Evolutionary conservation across 345 rosid genomes (phyloP).

Genomic region (Schrenkiella parvula): DNA sequence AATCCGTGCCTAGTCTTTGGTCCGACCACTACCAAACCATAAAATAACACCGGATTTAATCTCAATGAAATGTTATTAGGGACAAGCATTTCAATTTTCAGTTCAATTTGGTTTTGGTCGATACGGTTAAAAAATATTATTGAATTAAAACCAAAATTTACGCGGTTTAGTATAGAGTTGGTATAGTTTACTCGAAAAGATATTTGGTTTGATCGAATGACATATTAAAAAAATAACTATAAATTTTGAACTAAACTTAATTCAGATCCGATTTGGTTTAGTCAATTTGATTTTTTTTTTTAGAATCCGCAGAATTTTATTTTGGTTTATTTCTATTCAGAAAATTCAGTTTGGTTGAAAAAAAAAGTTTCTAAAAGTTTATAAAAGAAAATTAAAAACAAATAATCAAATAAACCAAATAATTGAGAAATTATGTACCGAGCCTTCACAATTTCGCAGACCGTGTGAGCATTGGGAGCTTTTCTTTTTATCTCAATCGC

Average conservation of each 20-base stretch:
- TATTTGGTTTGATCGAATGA: too few species aligned
- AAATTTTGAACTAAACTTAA: not conserved
- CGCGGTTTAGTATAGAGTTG: too few species aligned
- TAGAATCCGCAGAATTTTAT: not conserved
- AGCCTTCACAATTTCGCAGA: conserved; percentile 91
- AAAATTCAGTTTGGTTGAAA: not conserved
- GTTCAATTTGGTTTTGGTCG: too few species aligned
- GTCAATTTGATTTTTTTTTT: not conserved
- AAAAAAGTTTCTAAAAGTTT: not conserved
- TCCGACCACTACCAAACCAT: not conserved
- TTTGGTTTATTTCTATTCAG: not conserved
- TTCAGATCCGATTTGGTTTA: not conserved
- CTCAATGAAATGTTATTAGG: too few species aligned
- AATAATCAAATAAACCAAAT: not conserved
- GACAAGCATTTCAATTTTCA: too few species aligned
- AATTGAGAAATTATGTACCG: conserved; percentile 42
- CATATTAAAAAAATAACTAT: too few species aligned
- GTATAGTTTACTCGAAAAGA: too few species aligned
- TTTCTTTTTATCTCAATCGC: conserved; percentile 96
- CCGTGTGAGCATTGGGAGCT: conserved; percentile 92
- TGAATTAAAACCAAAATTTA: too few species aligned
- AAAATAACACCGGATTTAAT: not conserved
- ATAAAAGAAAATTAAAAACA: not conserved
- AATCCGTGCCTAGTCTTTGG: not conserved
- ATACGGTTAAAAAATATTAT: too few species aligned